Conservation (phyloP, 208 protist species). For the Wallacemonas sp. region DNA sequence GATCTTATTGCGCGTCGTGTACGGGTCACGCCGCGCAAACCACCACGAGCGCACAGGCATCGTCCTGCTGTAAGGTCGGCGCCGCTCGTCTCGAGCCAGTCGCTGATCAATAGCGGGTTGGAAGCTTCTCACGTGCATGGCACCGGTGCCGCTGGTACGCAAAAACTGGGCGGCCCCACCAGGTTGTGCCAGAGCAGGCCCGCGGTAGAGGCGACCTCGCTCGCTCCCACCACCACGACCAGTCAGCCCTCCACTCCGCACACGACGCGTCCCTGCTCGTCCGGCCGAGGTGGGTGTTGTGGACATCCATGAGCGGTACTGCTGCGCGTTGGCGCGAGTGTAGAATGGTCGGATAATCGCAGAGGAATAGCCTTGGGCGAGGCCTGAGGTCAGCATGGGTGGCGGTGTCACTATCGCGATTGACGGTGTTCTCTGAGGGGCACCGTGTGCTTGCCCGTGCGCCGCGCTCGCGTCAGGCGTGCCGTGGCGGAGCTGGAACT, state of each 20-base stretch:
- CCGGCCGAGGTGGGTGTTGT: background rate
- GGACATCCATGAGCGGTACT: conserved; percentile 8
- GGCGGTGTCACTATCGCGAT: too few relatives aligned
- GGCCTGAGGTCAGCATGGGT: background rate
- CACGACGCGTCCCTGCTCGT: background rate
- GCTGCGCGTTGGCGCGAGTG: background rate
- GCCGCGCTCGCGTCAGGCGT: too few relatives aligned
- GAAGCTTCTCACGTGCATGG: background rate
- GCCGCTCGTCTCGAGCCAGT: background rate
- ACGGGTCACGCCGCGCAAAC: conserved; percentile 2
- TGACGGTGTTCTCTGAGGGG: too few relatives aligned
- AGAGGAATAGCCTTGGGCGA: conserved; percentile 8
- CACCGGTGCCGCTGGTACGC: too few relatives aligned
- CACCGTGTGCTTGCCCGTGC: too few relatives aligned
- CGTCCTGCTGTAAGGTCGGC: background rate
- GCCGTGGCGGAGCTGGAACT: conserved; percentile 7
- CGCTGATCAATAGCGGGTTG: background rate
- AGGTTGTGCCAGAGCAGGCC: background rate
- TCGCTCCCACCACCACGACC: too few relatives aligned
- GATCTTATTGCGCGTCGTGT: conserved; percentile 13
- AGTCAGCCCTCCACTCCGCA: too few relatives aligned
- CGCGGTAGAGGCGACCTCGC: background rate
- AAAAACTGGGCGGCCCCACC: too few relatives aligned
- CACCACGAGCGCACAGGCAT: background rate
- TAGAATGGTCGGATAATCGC: conserved; percentile 2